Conservation (phyloP, 441 rosid genomes). For the Euphorbia celastroides region DNA sequence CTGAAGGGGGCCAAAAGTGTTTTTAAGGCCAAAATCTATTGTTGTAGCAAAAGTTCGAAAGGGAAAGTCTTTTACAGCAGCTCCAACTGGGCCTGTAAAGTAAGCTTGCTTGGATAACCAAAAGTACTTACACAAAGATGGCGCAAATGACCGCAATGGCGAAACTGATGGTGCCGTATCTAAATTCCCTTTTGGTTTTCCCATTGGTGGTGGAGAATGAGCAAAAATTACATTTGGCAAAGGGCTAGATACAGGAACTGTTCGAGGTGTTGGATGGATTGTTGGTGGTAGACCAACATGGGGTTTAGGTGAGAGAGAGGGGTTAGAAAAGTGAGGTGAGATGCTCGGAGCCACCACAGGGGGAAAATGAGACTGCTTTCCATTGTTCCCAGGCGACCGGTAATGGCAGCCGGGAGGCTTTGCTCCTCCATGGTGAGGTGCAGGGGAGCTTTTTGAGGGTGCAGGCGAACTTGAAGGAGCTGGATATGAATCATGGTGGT, state of each 20-base stretch:
- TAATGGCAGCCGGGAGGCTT: constrained; percentile 51
- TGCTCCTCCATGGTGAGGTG: constrained; percentile 41
- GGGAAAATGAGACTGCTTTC: constrained; percentile 28
- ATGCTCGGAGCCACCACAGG: constrained; percentile 33
- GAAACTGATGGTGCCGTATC: constrained; percentile 28
- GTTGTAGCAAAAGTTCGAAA: too few species aligned
- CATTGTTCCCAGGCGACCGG: constrained; percentile 31
- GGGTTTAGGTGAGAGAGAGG: constrained; percentile 27
- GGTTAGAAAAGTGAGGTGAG: constrained; percentile 32
- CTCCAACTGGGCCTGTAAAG: too few species aligned
- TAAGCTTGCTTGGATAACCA: constrained; percentile 20
- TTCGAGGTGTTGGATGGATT: constrained; percentile 22
- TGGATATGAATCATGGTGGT: constrained; percentile 22
- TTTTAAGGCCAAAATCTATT: too few species aligned
- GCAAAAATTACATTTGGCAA: constrained; percentile 56
- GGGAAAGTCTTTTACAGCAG: too few species aligned
- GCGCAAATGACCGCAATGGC: constrained; percentile 41
- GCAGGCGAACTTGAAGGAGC: constrained; percentile 54
- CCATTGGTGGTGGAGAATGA: constrained; percentile 40
- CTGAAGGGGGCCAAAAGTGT: too few species aligned
- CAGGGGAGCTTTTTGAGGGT: constrained; percentile 38
- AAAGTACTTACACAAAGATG: constrained; percentile 55
- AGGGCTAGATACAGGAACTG: constrained; percentile 52
- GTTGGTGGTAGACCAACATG: constrained; percentile 30
- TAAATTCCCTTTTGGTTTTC: constrained; percentile 27